Base-by-base conservation (phyloP, 768 basidiomycete genomes). In the Boletus rubescentipes region DNA sequence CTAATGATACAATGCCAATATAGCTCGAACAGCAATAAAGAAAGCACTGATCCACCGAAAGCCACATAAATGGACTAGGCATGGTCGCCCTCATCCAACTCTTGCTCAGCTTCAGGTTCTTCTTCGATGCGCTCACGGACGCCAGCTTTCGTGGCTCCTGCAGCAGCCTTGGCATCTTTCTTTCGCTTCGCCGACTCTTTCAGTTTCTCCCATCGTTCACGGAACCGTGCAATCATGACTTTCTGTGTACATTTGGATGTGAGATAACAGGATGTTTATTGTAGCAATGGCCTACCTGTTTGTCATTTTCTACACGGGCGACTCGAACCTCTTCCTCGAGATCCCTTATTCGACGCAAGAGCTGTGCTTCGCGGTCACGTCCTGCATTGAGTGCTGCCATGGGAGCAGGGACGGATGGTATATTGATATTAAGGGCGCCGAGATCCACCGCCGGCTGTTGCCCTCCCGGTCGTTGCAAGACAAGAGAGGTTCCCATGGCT, bases 111-210 rank as follows among this genome's bases (percentile, higher is more conserved):
- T 61, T 84, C 82, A 5, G 82, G 82, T 46, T 84, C 82, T 63
- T 83, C 82, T 35, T 86, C 80, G 50, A 93, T 93, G 46, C 81
- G 78, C 53, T 90, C 87, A 56, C 82, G 77, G 38, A 85, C 77
- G 30, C 73, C 70, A 21, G 74, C 61, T 36, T 73, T 71, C 61
- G 77, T 64, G 16, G 72, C 74, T 20, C 77, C 79, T 16, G 78
- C 77, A 9, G 79, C 80, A 14, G 73, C 77, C 61, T 79, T 81
- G 46, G 85, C 85, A 63, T 89, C 87, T 67, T 91, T 89, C 74
- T 93, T 92, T 55, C 87, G 83, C 70, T 86, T 91, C 9, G 90
- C 87, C 26, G 87, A 88, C 64, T 93, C 92, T 67, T 93, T 93
- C 52, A 93, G 74, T 68, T 91, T 92, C 67, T 90, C 89, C 91